A percentile compares a stretch with the other conserved stretches of the same genome.
Conservation (phyloP, 1,284 basidiomycete genomes). For the Trichosporon faecale region DNA sequence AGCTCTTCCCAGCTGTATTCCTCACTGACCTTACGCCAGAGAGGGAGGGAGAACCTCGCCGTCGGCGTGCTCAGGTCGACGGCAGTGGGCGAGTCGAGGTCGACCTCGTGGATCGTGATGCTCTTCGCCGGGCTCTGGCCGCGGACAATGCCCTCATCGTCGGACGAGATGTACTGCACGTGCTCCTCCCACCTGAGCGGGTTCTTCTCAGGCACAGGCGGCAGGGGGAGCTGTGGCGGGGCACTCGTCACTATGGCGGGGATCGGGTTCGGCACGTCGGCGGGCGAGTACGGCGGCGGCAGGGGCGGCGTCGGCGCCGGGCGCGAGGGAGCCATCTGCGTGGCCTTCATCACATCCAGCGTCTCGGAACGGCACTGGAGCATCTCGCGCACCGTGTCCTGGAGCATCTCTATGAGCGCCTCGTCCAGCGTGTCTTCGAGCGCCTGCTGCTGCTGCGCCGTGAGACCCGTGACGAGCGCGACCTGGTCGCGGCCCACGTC, state of each 20-base stretch:
- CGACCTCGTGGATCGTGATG: neutral
- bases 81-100: neutral
- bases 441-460: neutral
- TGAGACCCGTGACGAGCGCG: neutral
- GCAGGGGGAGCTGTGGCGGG: neutral
- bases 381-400: conserved; percentile 3
- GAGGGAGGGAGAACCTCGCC: neutral
- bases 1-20: neutral
- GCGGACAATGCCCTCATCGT: no score
- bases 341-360: neutral
- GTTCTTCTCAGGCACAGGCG: neutral
- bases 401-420: neutral
- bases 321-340: neutral
- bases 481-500: neutral
- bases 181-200: neutral
- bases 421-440: neutral
- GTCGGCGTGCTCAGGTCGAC: neutral
- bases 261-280: neutral
- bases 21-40: neutral
- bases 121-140: neutral
- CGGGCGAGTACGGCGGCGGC: neutral
- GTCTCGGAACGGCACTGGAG: neutral
- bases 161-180: no score
- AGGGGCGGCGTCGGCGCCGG: neutral
- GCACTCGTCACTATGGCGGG: neutral